Evolutionary conservation across 2,329 filamentous ascomycete genomes (phyloP), one percentile per base, ranked within the genome.

Genomic region (Phaeophleospora eucalypticola): DNA sequence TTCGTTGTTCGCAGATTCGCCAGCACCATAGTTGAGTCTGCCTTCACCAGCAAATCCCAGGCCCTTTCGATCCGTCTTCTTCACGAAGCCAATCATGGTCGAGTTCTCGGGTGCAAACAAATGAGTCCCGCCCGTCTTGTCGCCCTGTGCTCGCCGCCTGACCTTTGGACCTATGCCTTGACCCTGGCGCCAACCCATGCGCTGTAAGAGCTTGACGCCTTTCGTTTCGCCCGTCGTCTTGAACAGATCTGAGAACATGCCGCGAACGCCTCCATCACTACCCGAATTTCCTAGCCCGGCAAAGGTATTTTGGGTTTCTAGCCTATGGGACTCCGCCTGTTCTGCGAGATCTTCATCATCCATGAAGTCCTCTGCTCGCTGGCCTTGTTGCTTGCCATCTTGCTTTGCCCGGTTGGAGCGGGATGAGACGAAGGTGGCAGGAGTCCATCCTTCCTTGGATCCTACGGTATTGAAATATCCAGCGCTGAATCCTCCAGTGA

Each of bases 401-500:
- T 74, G 49, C 27, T 87, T 87, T 54, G 78, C 82, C 46, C 89
- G 86, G 60, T 87, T 88, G 33, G 80, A 73, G 18, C 93, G 86
- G 42, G 90, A 96, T 4, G 91, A 97, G 8, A 95, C 84, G 67
- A 97, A 98, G 0, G 87, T 86, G 17, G 88, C 83, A 2, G 93
- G 93, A 0, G 88, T 84, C 91, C 91, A 98, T 72, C 93, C 93
- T 75, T 98, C 91, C 69, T 97, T 97, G 46, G 91, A 96, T 43
- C 93, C 93, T 58, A 97, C 93, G 4, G 90, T 95, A 67, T 98
- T 98, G 72, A 93, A 97, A 21, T 80, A 91, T 84, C 93, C 93
- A 73, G 93, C 93, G 73, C 89, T 96, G 73, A 87, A 98, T 21
- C 93, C 93, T 58, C 93, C 93, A 1, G 89, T 96, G 64, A 98